Percentiles rank a stretch among this genome's conserved stretches.
phyloP scores from a whole-genome alignment of 768 basidiomycete genomes.

The Tulasnella calospora region DNA sequence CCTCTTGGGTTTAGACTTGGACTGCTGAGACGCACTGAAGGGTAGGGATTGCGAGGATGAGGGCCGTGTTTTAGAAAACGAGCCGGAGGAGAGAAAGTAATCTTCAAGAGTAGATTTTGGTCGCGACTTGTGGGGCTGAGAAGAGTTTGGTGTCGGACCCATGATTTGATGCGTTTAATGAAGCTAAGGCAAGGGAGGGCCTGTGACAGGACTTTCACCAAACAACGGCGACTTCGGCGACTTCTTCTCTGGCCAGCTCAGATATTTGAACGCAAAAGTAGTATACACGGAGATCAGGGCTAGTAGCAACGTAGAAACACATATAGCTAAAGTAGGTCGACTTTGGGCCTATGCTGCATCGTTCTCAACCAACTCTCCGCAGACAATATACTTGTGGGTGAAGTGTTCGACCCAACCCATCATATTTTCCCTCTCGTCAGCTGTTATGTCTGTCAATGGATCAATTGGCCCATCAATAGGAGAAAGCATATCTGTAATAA shows the following conservation, averaged over 20 bases:
- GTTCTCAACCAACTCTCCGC: slow-evolving; percentile 83
- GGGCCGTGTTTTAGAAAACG: neutral
- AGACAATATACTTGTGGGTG: slow-evolving; percentile 84
- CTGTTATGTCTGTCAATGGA: slow-evolving; percentile 68
- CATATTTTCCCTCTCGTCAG: slow-evolving; percentile 90
- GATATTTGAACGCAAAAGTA: neutral
- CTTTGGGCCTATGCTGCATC: slow-evolving; percentile 36
- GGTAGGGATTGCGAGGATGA: neutral
- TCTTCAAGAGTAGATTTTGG: neutral
- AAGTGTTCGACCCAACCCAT: slow-evolving; percentile 93
- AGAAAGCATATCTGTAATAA: slow-evolving; percentile 74
- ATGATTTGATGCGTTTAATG: neutral
- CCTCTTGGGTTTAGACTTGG: neutral
- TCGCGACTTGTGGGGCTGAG: neutral
- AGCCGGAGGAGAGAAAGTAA: neutral
- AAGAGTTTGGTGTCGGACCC: neutral
- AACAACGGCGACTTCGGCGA: neutral
- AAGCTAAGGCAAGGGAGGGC: neutral
- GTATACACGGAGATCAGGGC: neutral
- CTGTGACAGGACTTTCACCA: neutral
- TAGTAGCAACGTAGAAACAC: neutral
- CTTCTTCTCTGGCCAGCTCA: neutral
- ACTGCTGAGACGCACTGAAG: neutral
- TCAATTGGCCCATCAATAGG: slow-evolving; percentile 82
- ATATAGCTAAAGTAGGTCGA: neutral